Evolutionary conservation across 176 grass and related monocot genomes (phyloP).

Genomic region (Eremochloa ophiuroides): DNA sequence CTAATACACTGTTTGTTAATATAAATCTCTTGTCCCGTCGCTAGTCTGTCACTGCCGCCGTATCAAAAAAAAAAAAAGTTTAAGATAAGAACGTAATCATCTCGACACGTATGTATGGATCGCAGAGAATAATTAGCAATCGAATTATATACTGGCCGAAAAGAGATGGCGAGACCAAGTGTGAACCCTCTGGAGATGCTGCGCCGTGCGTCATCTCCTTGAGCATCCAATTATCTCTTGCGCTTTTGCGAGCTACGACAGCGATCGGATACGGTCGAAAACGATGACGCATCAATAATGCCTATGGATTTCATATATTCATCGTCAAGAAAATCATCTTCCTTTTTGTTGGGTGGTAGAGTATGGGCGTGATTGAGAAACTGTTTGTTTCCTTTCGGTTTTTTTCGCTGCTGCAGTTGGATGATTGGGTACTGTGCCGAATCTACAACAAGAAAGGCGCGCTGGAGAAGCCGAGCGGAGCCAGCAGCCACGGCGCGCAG

Average conservation of each 20-base stretch:
- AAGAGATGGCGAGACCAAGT: conserved; percentile 6
- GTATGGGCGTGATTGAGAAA: not conserved
- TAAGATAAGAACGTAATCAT: not conserved
- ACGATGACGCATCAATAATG: conserved; percentile 27
- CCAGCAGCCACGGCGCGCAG: not conserved
- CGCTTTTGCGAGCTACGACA: conserved; percentile 11
- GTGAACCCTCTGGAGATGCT: conserved; percentile 43
- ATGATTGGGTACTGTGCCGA: conserved; percentile 80
- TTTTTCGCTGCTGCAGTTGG: conserved; percentile 28
- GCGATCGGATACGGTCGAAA: conserved; percentile 7
- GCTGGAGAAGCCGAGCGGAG: not conserved
- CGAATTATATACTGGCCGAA: not conserved
- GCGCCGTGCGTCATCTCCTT: conserved; percentile 28
- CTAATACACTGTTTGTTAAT: not conserved
- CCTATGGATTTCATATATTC: not conserved
- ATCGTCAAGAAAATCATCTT: not conserved
- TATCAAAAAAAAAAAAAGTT: not conserved
- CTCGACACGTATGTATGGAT: conserved; percentile 11
- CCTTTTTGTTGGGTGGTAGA: not conserved
- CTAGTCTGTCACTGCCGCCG: not conserved
- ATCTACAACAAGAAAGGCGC: conserved; percentile 79
- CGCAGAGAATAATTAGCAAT: not conserved
- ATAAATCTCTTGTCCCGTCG: not conserved
- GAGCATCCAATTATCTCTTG: conserved; percentile 23
- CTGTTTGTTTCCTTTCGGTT: not conserved